These are phyloP conservation scores for Claviceps fusiformis DNA, from an alignment of 2,329 filamentous ascomycete species.

Conservation along the genomic window DNA sequence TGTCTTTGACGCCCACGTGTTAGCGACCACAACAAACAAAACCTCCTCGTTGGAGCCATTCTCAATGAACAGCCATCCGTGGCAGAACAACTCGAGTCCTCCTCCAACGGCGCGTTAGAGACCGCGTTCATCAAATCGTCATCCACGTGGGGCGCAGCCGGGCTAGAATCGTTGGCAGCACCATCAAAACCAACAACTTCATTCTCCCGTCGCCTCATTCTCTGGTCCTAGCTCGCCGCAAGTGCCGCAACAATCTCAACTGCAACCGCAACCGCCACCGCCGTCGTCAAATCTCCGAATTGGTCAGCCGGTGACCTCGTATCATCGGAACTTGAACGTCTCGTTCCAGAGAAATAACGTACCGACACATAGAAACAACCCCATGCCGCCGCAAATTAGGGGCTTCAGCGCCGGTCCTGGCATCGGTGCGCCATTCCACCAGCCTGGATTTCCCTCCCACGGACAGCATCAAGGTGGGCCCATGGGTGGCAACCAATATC, in stretches of 20 bases:
- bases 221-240: not conserved
- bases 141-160: not conserved
- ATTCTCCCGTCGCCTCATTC: not conserved
- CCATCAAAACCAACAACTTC: not conserved
- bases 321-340: not conserved
- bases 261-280: not conserved
- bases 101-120: conserved; percentile 17
- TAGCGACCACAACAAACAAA: not conserved
- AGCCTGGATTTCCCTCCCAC: conserved; percentile 38
- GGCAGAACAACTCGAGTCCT: conserved; percentile 7
- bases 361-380: not conserved
- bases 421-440: conserved; percentile 27
- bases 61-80: conserved; percentile 10
- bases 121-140: conserved; percentile 4
- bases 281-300: not conserved
- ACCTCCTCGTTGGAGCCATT: not conserved
- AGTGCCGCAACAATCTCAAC: not conserved
- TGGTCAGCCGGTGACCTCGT: not conserved
- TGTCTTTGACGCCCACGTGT: not conserved
- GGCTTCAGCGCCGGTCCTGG: conserved; percentile 24
- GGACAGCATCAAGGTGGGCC: conserved; percentile 35
- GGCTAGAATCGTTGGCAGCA: not conserved
- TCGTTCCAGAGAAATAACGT: not conserved
- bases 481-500: conserved; percentile 58
- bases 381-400: conserved; percentile 26